Evolutionary conservation across 257 asterid species (phyloP).

Genomic region (Asclepias syriaca): DNA sequence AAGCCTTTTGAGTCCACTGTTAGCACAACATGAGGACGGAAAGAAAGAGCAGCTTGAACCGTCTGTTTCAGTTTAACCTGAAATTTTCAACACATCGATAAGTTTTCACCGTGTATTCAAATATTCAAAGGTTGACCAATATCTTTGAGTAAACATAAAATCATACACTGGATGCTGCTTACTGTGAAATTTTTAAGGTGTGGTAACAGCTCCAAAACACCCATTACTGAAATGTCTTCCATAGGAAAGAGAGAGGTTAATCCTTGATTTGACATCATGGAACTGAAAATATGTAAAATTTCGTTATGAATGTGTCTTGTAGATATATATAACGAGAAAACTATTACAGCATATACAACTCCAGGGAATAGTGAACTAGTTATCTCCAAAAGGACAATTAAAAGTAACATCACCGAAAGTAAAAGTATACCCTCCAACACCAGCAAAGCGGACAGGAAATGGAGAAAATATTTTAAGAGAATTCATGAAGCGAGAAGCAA

Average conservation of each 20-base stretch:
- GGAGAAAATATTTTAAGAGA: conserved; percentile 67
- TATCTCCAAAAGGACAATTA: background rate
- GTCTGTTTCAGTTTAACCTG: conserved; percentile 69
- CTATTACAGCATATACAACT: background rate
- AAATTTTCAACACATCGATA: conserved; percentile 13
- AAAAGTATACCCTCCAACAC: conserved; percentile 79
- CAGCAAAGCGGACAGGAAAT: conserved; percentile 65
- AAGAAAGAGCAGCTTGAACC: conserved; percentile 57
- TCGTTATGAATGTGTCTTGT: background rate
- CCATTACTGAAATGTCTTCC: conserved; percentile 95
- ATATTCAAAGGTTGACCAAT: conserved; percentile 10
- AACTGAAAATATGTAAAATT: conserved; percentile 31
- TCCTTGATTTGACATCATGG: conserved; percentile 71
- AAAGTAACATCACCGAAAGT: background rate
- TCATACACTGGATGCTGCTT: conserved; percentile 3
- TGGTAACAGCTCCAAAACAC: conserved; percentile 89
- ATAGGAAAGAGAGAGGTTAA: conserved; percentile 61
- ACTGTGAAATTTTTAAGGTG: conserved; percentile 73
- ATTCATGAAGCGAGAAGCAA: conserved; percentile 75
- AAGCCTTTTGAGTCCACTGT: conserved; percentile 94
- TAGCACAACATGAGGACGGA: conserved; percentile 82
- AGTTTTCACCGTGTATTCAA: background rate
- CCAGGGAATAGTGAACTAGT: background rate
- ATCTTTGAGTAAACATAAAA: background rate
- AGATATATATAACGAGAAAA: background rate